Evolutionary conservation across 1,139 yeast species (phyloP), one percentile per base, ranked within the genome.

Genomic region (Starmera stellimalicola): DNA sequence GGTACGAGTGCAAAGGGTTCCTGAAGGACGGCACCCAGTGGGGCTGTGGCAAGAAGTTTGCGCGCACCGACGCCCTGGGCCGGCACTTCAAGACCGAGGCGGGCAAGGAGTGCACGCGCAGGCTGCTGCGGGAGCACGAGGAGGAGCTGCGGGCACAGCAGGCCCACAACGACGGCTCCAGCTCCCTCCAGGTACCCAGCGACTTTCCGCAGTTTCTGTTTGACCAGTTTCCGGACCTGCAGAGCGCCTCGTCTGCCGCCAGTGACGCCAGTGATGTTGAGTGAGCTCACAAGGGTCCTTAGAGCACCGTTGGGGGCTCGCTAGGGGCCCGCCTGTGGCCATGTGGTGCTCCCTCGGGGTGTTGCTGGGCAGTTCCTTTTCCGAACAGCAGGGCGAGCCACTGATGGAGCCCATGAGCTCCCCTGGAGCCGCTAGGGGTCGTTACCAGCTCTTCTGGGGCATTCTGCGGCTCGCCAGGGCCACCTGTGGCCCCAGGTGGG

Each of bases 31-130:
- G 58, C 10, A 56, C 68, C 2, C 58, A 63, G 4, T 91, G 95
- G 82, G 98, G 98, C 0, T 91, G 98, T 60, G 93, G 93, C 3
- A 75, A 91, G 48, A 73, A 79, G 49, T 91, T 91, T 64, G 97
- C 97, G 3, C 64, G 98, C 34, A 94, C 97, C 7, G 98, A 91
- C 62, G 98, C 97, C 0, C 60, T 91, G 36, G 77, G 95, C 17
- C 65, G 98, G 44, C 98, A 91, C 60, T 87, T 91, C 59, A 81
- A 88, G 50, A 87, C 97, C 0, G 97, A 87, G 50, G 83, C 88
- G 23, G 98, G 98, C 9, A 74, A 79, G 45, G 76, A 70, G 41
- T 91, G 98, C 65, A 80, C 91, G 12, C 58, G 76, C 35, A 74
- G 83, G 9, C 61, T 84, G 42, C 64, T 78, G 34, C 88, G 77